Percentiles rank a stretch among this genome's conserved stretches.
Conservation (phyloP, 371 early-diverging fungal species). For the Mortierella sp. region DNA sequence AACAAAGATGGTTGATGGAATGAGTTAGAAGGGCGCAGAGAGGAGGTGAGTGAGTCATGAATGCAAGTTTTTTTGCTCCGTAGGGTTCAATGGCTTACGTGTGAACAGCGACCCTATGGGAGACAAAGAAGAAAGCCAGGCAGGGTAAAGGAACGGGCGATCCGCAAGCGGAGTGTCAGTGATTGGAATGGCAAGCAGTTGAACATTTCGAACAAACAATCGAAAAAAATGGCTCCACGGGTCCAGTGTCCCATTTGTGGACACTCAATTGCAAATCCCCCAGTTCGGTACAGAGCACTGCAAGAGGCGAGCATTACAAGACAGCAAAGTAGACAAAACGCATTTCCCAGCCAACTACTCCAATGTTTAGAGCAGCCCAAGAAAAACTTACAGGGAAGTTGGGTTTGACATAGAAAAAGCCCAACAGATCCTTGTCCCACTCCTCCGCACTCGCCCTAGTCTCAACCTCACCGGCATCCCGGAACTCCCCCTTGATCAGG, state of each 20-base stretch:
- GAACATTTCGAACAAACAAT: neutral
- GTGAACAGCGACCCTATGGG: conserved; percentile 65
- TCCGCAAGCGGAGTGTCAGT: neutral
- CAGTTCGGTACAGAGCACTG: too few relatives aligned
- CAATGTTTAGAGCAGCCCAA: too few relatives aligned
- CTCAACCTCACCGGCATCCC: conserved; percentile 45
- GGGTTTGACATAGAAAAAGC: conserved; percentile 84
- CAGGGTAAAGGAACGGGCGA: neutral
- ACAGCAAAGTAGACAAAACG: too few relatives aligned
- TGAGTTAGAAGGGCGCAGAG: neutral
- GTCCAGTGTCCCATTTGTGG: too few relatives aligned
- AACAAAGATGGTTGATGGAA: neutral
- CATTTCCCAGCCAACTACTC: too few relatives aligned
- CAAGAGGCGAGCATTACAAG: too few relatives aligned
- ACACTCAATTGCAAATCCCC: too few relatives aligned
- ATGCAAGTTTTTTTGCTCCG: neutral
- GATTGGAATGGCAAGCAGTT: neutral
- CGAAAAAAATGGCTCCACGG: too few relatives aligned
- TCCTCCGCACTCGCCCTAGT: conserved; percentile 48
- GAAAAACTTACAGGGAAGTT: conserved; percentile 80
- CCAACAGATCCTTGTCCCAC: conserved; percentile 65
- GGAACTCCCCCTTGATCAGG: conserved; percentile 37
- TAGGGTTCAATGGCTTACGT: conserved; percentile 58
- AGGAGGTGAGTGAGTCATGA: conserved; percentile 8
- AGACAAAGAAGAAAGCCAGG: neutral